Conservation (phyloP, 179 eudicot genomes). For the Silene vulgaris region DNA sequence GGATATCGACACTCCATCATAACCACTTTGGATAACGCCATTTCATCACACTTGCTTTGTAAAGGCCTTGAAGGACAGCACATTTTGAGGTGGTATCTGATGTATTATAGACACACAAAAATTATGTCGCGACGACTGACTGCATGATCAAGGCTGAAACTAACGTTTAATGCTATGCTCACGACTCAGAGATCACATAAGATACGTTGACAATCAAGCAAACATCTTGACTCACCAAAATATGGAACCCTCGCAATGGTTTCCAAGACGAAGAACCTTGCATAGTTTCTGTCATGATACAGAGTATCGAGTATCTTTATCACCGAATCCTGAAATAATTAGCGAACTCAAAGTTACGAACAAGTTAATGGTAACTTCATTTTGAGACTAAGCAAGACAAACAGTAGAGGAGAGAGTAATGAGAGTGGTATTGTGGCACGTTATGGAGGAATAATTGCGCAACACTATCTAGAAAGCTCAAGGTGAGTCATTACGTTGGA, state of each 20-base stretch:
- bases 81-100: background rate
- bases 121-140: background rate
- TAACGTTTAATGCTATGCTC: background rate
- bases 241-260: conserved; percentile 98
- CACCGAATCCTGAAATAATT: conserved; percentile 70
- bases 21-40: too few species aligned
- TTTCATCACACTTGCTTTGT: too few species aligned
- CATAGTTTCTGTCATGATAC: conserved; percentile 77
- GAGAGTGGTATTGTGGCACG: background rate
- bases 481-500: background rate
- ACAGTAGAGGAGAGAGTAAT: background rate
- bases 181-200: conserved; percentile 10
- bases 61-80: too few species aligned
- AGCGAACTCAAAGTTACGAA: conserved; percentile 15
- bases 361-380: conserved; percentile 1
- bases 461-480: conserved; percentile 1
- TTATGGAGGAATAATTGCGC: background rate
- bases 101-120: too few species aligned
- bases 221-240: conserved; percentile 60
- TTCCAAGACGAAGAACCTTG: conserved; percentile 93
- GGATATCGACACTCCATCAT: background rate
- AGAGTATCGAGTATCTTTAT: conserved; percentile 82
- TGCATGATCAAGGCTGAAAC: background rate
- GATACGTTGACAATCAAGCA: conserved; percentile 9
- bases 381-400: conserved; percentile 8